phyloP scores from a whole-genome alignment of 176 grass and related monocot species.

The Eragrostis curvula region DNA sequence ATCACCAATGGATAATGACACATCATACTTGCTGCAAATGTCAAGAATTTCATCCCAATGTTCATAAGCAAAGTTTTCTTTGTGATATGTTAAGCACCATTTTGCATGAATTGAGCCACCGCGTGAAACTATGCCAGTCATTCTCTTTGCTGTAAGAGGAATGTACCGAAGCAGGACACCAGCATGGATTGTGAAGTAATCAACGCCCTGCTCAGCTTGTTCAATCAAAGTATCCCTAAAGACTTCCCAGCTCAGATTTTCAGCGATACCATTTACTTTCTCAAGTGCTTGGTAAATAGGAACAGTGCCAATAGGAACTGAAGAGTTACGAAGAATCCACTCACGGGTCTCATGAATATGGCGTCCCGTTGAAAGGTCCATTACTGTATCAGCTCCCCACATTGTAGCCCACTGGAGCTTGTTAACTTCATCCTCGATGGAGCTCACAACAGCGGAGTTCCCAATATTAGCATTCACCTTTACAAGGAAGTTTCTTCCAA shows the following conservation, averaged over 20 bases:
- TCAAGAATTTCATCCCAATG: conserved; percentile 99
- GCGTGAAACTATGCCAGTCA: conserved; percentile 98
- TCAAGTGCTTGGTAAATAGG: conserved; percentile 98
- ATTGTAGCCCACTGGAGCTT: conserved; percentile 99
- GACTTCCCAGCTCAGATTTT: conserved; percentile 90
- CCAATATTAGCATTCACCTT: conserved; percentile 99
- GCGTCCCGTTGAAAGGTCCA: conserved; percentile 96
- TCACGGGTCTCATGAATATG: conserved; percentile 99
- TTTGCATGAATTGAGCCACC: conserved; percentile 99
- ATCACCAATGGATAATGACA: conserved; percentile 92
- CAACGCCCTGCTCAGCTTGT: conserved; percentile 98
- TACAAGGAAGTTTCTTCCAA: conserved; percentile 96
- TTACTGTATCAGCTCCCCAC: conserved; percentile 97
- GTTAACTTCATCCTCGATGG: conserved; percentile 97
- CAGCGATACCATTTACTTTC: conserved; percentile 96
- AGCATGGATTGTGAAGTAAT: conserved; percentile 99
- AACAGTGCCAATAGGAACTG: conserved; percentile 92
- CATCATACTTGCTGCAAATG: conserved; percentile 98
- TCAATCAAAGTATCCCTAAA: conserved; percentile 94
- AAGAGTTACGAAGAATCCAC: conserved; percentile 95
- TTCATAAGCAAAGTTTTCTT: conserved; percentile 99
- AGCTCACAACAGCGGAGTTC: conserved; percentile 89
- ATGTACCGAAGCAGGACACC: conserved; percentile 94
- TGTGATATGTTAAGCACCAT: conserved; percentile 96
- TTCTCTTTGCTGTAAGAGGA: conserved; percentile 94